These are phyloP conservation scores for Leishmania major DNA, from an alignment of 208 protist genomes.

Conservation along the genomic window DNA sequence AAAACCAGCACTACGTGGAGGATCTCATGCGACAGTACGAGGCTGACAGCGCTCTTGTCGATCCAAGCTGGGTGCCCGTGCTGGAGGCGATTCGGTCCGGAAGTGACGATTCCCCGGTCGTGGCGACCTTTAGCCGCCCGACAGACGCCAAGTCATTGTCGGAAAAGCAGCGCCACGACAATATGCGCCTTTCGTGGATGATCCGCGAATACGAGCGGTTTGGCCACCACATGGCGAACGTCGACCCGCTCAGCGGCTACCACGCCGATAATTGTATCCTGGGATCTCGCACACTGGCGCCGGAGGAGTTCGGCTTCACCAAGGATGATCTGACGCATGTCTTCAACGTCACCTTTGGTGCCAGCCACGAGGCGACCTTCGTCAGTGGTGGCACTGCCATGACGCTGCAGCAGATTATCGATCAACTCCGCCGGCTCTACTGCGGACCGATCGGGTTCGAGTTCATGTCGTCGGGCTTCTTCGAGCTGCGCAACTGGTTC, in stretches of 20 bases:
- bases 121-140: conserved; percentile 78
- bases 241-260: conserved; percentile 69
- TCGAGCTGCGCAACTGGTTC: conserved; percentile 96
- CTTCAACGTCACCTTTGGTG: conserved; percentile 84
- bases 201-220: conserved; percentile 86
- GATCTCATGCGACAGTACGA: conserved; percentile 79
- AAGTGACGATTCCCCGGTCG: conserved; percentile 56
- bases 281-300: conserved; percentile 48
- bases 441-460: conserved; percentile 94
- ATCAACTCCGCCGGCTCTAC: conserved; percentile 84
- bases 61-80: conserved; percentile 82
- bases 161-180: conserved; percentile 84
- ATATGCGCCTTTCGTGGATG: conserved; percentile 92
- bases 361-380: conserved; percentile 75
- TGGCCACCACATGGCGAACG: conserved; percentile 81
- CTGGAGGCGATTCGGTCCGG: conserved; percentile 68
- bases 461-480: conserved; percentile 96
- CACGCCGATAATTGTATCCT: conserved; percentile 22
- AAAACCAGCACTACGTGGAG: conserved; percentile 85
- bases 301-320: conserved; percentile 82
- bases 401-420: conserved; percentile 81
- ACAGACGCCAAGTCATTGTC: conserved; percentile 57
- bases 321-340: conserved; percentile 70
- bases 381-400: conserved; percentile 70
- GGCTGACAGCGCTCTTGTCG: conserved; percentile 68